A percentile compares a stretch with the other conserved stretches of the same genome.
phyloP scores from a whole-genome alignment of 225 moss, liverwort and hornwort genomes.

The Bryoerythrophyllum caledonicum region DNA sequence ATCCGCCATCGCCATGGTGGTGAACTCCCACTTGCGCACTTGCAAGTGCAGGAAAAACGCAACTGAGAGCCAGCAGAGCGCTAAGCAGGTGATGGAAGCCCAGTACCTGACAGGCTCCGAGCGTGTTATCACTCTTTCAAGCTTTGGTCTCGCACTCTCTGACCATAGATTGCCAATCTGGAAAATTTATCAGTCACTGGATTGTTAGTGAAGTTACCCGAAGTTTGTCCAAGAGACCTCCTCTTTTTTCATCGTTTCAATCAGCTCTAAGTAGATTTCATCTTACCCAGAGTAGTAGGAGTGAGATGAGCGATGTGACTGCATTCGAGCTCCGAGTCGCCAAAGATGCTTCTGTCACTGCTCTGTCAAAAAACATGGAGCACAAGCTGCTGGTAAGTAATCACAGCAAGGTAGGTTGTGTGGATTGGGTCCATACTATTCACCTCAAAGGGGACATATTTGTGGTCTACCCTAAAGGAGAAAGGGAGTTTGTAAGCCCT shows the following conservation, averaged over 20 bases:
- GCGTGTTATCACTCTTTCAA: too few species aligned
- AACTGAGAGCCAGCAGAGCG: constrained; percentile 27
- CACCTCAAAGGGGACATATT: too few species aligned
- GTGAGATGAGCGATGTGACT: neutral
- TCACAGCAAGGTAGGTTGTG: neutral
- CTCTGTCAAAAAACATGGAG: constrained; percentile 46
- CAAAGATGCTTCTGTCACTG: constrained; percentile 26
- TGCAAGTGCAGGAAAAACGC: constrained; percentile 23
- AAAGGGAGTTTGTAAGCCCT: neutral
- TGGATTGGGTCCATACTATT: too few species aligned
- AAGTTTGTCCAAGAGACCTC: neutral
- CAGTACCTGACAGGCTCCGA: constrained; percentile 28
- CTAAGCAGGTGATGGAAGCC: constrained; percentile 16
- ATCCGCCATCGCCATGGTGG: constrained; percentile 13
- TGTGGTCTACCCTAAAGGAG: neutral
- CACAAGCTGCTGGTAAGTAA: constrained; percentile 28
- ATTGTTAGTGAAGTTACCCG: too few species aligned
- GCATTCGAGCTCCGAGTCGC: constrained; percentile 4
- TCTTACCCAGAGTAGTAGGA: constrained; percentile 22
- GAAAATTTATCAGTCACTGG: neutral
- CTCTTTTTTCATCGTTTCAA: too few species aligned
- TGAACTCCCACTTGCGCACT: constrained; percentile 32
- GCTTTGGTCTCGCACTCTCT: neutral
- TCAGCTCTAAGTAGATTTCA: too few species aligned
- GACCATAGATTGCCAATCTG: constrained; percentile 23